These are phyloP conservation scores for Lumnitzera racemosa DNA, from an alignment of 345 rosid genomes.

Conservation along the genomic window DNA sequence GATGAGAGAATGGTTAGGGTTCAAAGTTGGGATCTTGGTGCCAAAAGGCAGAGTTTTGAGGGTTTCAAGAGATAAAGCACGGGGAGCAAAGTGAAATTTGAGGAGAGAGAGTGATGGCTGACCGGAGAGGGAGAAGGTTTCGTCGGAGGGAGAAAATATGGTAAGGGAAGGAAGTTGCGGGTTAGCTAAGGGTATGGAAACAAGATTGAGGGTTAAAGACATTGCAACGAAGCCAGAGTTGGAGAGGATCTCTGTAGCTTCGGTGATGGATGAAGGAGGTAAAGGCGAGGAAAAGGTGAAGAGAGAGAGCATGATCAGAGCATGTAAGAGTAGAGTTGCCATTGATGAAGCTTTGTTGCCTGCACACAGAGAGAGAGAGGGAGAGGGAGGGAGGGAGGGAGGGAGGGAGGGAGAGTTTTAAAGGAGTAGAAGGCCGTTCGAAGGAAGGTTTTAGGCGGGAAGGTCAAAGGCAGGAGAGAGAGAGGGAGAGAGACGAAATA, in stretches of 20 bases:
- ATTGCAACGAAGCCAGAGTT: slow-evolving; percentile 27
- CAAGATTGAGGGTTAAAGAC: slow-evolving; percentile 26
- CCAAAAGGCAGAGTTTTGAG: slow-evolving; percentile 24
- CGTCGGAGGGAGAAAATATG: slow-evolving; percentile 35
- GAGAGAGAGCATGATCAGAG: slow-evolving; percentile 7
- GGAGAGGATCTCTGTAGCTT: slow-evolving; percentile 23
- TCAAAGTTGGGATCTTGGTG: slow-evolving; percentile 27
- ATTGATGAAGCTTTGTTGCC: slow-evolving; percentile 7
- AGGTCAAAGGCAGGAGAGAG: no score
- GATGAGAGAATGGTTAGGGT: slow-evolving; percentile 24
- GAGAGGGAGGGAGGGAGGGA: no score
- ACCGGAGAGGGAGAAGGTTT: slow-evolving; percentile 23
- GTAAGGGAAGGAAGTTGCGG: slow-evolving; percentile 27
- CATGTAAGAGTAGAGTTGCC: slow-evolving; percentile 11
- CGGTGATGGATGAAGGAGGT: slow-evolving; percentile 13
- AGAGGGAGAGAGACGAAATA: no score
- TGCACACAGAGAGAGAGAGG: no score
- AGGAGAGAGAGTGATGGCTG: slow-evolving; percentile 36
- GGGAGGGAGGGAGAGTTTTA: no score
- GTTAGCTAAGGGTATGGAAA: slow-evolving; percentile 12
- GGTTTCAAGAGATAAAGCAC: slow-evolving; percentile 14
- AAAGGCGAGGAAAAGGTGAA: slow-evolving; percentile 8
- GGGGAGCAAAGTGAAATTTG: slow-evolving; percentile 29
- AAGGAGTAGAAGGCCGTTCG: no score
- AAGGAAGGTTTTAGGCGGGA: no score